phyloP scores from a whole-genome alignment of 1,284 basidiomycete genomes.

The Heterobasidion parviporum region DNA sequence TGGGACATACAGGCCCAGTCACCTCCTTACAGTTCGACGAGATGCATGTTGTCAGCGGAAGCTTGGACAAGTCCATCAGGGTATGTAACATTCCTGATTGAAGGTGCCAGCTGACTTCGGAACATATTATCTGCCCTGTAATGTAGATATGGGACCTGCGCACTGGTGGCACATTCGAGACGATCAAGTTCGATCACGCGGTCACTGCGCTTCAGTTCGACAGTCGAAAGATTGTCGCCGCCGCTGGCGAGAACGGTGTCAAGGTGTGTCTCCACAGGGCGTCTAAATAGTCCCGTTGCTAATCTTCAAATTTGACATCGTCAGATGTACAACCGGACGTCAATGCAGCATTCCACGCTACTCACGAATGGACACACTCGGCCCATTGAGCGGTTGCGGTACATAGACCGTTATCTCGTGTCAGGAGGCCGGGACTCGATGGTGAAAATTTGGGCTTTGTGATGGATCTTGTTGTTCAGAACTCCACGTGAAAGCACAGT shows the following conservation, averaged over 20 bases:
- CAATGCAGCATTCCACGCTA: constrained; percentile 80
- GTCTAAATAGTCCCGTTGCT: too few relatives aligned
- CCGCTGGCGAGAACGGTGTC: constrained; percentile 89
- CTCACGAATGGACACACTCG: constrained; percentile 87
- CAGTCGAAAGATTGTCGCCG: constrained; percentile 87
- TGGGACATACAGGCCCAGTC: constrained; percentile 91
- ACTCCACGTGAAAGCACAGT: too few relatives aligned
- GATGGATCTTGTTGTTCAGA: background rate
- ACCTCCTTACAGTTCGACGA: constrained; percentile 98
- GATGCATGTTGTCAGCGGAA: constrained; percentile 85
- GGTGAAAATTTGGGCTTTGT: constrained; percentile 96
- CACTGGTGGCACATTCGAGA: constrained; percentile 82
- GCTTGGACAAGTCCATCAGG: constrained; percentile 88
- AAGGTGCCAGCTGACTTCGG: too few relatives aligned
- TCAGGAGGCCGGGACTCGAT: constrained; percentile 84
- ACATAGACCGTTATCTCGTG: constrained; percentile 94
- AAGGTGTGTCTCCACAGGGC: constrained; percentile 47
- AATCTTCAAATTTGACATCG: background rate
- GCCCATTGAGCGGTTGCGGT: constrained; percentile 86
- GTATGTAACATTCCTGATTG: constrained; percentile 35
- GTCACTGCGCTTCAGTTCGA: constrained; percentile 95
- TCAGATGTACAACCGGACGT: constrained; percentile 93
- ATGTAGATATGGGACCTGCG: constrained; percentile 93
- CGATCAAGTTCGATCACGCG: constrained; percentile 85
- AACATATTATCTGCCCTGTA: background rate